Base-by-base conservation (phyloP, 2,329 filamentous ascomycete genomes). In the Daldinia sp. region DNA sequence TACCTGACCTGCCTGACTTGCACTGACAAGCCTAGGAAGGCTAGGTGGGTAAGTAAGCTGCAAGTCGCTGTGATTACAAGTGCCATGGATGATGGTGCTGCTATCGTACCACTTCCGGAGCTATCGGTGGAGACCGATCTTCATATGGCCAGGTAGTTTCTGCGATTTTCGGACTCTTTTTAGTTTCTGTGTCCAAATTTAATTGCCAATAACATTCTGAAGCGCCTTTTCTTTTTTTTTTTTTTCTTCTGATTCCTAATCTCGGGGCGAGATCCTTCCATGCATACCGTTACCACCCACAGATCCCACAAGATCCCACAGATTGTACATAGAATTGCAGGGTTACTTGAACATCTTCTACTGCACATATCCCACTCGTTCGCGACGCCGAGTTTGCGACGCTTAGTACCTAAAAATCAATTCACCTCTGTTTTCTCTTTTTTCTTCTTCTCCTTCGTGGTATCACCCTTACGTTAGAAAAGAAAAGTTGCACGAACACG, bases 41-140 rank as follows among this genome's bases (percentile, higher is more conserved):
- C 10, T 20, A 18, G 30, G 33, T 37, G 33, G 30, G 33, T 37
- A 51, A 51, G 26, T 6, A 51, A 33, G 48, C 23, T 51, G 48
- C 48, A 46, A 39, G 53, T 39, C 35, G 33, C 53, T 55, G 35
- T 35, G 33, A 51, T 51, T 58, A 46, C 44, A 51, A n/a, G 46
- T 28, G 28, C 48, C 39, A 50, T 55, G n/a, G n/a, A n/a, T n/a
- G n/a, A n/a, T n/a, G 30, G 48, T 55, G 18, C 33, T 63, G 26
- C 48, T 46, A 65, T 68, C 68, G 68, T 70, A 70, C 68, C 68
- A 70, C 61, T 68, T 70, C 54, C 39, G n/a, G 46, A 64, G 65
- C 61, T 66, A 66, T 71, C 68, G 68, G 68, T 65, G 15, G 26
- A 41, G 48, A 71, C 68, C 68, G 68, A 68, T 68, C 68, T 63